These are phyloP conservation scores for Diaporthe citri DNA, from an alignment of 2,329 filamentous ascomycete genomes.

Conservation along the genomic window DNA sequence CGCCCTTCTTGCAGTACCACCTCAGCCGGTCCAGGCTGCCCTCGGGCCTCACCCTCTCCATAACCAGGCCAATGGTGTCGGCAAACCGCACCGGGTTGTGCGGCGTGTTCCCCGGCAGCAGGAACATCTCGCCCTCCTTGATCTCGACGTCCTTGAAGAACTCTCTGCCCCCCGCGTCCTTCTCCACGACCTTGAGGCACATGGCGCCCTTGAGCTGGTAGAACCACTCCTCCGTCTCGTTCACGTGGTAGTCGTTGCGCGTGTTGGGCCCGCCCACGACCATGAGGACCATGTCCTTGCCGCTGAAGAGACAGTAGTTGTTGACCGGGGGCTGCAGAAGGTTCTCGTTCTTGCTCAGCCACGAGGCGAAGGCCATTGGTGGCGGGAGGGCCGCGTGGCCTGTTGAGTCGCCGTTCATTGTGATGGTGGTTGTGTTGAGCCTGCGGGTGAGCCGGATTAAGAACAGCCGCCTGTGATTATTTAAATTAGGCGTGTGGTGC, in stretches of 20 bases:
- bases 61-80: conserved; percentile 42
- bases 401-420: conserved; percentile 31
- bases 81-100: conserved; percentile 43
- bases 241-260: conserved; percentile 44
- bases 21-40: conserved; percentile 41
- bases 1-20: conserved; percentile 44
- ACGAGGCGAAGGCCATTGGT: conserved; percentile 43
- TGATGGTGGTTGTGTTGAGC: background rate
- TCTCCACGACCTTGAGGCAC: conserved; percentile 40
- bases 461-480: background rate
- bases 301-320: conserved; percentile 44
- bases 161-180: conserved; percentile 31
- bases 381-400: conserved; percentile 38
- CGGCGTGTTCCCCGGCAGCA: conserved; percentile 42
- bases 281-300: conserved; percentile 43
- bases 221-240: conserved; percentile 45
- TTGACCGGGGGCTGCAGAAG: conserved; percentile 44
- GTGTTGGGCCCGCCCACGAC: conserved; percentile 44
- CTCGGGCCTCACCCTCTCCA: conserved; percentile 43
- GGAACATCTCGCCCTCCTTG: conserved; percentile 42
- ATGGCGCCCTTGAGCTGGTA: conserved; percentile 45
- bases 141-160: conserved; percentile 40
- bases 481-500: background rate
- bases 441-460: background rate
- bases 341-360: conserved; percentile 39